A percentile compares a stretch with the other conserved stretches of the same genome.
phyloP scores from a whole-genome alignment of 1,139 yeast genomes.

The Debaryomyces singareniensis region DNA sequence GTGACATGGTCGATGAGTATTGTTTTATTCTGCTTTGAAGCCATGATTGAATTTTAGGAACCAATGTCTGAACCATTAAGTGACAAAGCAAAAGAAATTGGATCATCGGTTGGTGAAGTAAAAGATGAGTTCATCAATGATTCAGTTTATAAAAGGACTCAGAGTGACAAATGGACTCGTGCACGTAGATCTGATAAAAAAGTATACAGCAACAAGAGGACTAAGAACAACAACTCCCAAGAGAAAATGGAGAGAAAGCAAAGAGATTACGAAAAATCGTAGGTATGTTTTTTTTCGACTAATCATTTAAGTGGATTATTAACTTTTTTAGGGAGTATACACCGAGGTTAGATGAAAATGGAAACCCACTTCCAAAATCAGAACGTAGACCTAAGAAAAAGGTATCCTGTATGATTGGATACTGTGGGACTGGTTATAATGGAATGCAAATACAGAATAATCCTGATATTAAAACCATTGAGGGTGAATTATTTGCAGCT shows the following conservation, averaged over 20 bases:
- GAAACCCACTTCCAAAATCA: slow-evolving; percentile 50
- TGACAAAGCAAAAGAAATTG: slow-evolving; percentile 2
- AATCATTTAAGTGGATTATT: slow-evolving; percentile 10
- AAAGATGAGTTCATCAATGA: slow-evolving; percentile 14
- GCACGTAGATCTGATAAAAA: slow-evolving; percentile 26
- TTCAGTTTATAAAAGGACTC: slow-evolving; percentile 33
- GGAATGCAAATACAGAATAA: slow-evolving; percentile 87
- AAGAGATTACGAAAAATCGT: slow-evolving; percentile 40
- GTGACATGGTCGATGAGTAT: slow-evolving; percentile 3
- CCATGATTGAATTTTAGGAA: not conserved
- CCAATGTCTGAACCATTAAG: slow-evolving; percentile 5
- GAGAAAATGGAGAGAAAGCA: slow-evolving; percentile 15
- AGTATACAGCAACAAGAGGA: slow-evolving; percentile 32
- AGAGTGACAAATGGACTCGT: slow-evolving; percentile 36
- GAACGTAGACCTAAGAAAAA: slow-evolving; percentile 76
- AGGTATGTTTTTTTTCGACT: slow-evolving; percentile 27
- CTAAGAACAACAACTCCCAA: slow-evolving; percentile 13
- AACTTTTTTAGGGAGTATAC: slow-evolving; percentile 31
- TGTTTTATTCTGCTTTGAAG: slow-evolving; percentile 3
- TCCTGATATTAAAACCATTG: slow-evolving; percentile 88
- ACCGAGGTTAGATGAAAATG: slow-evolving; percentile 51
- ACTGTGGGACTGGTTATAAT: slow-evolving; percentile 96
- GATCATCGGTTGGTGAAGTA: slow-evolving; percentile 1
- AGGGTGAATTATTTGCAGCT: slow-evolving; percentile 82
- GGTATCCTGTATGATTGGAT: slow-evolving; percentile 90